Evolutionary conservation across 169 alveolate species (phyloP).

Genomic region (Babesia divergens): DNA sequence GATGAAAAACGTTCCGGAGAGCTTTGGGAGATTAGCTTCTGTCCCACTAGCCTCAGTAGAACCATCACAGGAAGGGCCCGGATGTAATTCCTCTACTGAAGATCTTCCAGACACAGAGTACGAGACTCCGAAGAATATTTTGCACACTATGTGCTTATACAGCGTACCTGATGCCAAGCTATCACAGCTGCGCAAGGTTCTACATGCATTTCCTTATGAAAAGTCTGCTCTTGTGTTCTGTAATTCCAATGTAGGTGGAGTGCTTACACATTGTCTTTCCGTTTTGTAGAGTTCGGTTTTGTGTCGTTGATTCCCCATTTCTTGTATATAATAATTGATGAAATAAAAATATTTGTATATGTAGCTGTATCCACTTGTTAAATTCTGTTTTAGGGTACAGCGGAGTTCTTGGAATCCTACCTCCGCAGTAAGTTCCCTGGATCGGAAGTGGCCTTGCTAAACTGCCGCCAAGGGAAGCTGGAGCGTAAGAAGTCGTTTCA

Average conservation of each 20-base stretch:
- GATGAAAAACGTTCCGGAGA: conserved; percentile 3
- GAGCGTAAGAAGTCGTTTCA: conserved; percentile 32
- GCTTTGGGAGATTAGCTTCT: conserved; percentile 12
- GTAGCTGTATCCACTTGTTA: background rate
- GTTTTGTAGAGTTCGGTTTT: background rate
- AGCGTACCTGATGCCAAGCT: conserved; percentile 46
- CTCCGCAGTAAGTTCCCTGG: conserved; percentile 13
- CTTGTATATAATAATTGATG: background rate
- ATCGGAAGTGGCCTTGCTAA: conserved; percentile 26
- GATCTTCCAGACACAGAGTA: too few species aligned
- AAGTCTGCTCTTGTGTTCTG: conserved; percentile 59
- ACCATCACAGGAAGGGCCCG: background rate
- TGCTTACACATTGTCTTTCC: background rate
- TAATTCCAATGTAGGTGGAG: conserved; percentile 45
- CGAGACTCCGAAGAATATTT: conserved; percentile 27
- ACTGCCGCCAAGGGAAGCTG: conserved; percentile 43
- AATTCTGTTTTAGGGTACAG: conserved; percentile 32
- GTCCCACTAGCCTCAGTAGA: background rate
- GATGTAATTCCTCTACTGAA: too few species aligned
- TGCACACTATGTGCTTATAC: conserved; percentile 49
- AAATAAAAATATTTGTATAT: background rate
- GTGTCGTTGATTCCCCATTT: background rate
- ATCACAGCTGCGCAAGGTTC: conserved; percentile 25
- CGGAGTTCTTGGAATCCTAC: conserved; percentile 30
- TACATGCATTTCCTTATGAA: conserved; percentile 41